Base-by-base conservation (phyloP, 1,139 yeast species). In the Wickerhamomyces sp. region DNA sequence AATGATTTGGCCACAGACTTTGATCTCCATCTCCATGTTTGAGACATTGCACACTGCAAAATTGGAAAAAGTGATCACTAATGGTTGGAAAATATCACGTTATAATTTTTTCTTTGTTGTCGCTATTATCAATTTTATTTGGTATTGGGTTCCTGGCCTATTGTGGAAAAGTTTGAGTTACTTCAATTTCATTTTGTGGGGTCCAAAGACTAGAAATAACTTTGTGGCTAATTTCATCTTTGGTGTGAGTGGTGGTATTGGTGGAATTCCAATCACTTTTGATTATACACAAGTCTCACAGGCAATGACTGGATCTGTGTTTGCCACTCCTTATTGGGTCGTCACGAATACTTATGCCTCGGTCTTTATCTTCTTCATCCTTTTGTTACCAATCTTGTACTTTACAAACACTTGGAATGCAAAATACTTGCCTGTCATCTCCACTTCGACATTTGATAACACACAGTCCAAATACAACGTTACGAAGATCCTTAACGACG, bases 61-160 rank as follows among this genome's bases (percentile, higher is more conserved):
- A 12, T 29, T 43, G 26, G 54, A 57, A 32, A 53, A 55, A 39
- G 46, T 52, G 35, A 46, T 44, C 16, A 59, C 66, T 23, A 55
- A 64, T 42, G 73, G 74, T 4, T 68, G 75, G 73, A 57, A 44
- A 20, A 55, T 69, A 16, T 59, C 70, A 26, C 60, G 79, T 21
- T 65, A 72, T 45, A 50, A 52, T 19, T 72, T 73, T 47, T 76
- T 77, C 49, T 44, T 64, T 12, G 41, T 57, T 27, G 64, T 65
- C 1, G 56, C 70, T 38, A 40, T 51, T 12, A 56, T 53, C 8
- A 62, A 72, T 10, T 70, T 73, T 41, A 38, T 66, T 2, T 78
- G 75, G 67, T 68, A 66, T 41, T 77, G 78, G 76, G 45, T 78
- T 10, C 85, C 85, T 1, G 70, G 68, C 8, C 76, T 67, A 42